Percentiles rank a stretch among this genome's conserved stretches.
Evolutionary conservation across 73 alveolate species (phyloP).

Genomic region (Breviolum minutum): DNA sequence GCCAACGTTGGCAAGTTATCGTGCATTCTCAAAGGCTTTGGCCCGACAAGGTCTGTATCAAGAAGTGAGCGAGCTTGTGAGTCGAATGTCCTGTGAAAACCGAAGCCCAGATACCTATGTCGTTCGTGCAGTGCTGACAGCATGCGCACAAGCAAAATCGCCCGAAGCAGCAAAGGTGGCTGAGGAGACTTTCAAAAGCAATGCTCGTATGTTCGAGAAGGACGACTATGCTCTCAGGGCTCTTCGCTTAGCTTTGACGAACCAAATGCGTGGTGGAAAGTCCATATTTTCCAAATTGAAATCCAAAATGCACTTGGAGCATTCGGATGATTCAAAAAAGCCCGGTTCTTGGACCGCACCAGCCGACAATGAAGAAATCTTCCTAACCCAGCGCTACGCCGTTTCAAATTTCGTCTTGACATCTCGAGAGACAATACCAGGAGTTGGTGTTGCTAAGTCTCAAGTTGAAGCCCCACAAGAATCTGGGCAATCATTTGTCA

Average conservation of each 20-base stretch:
- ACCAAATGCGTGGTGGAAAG: neutral
- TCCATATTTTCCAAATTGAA: neutral
- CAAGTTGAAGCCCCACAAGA: neutral
- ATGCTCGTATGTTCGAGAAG: neutral
- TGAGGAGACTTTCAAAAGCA: neutral
- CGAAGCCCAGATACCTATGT: neutral
- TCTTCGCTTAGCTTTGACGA: neutral
- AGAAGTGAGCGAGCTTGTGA: neutral
- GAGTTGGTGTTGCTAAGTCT: neutral
- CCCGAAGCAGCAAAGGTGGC: constrained; percentile 43
- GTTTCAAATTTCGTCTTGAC: neutral
- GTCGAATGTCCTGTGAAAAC: neutral
- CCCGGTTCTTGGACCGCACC: too few relatives aligned
- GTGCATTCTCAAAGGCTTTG: constrained; percentile 38
- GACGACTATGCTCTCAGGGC: constrained; percentile 47
- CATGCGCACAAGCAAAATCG: constrained; percentile 37
- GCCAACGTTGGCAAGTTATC: constrained; percentile 68
- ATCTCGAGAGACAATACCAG: neutral
- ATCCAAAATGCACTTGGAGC: neutral
- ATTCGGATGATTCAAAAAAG: neutral
- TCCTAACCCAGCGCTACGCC: neutral
- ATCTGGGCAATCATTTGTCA: neutral
- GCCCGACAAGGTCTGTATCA: constrained; percentile 33
- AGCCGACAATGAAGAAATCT: neutral
- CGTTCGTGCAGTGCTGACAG: constrained; percentile 46